Evolutionary conservation across 495 filamentous ascomycete species (phyloP).

Genomic region (Aspergillus wentii): DNA sequence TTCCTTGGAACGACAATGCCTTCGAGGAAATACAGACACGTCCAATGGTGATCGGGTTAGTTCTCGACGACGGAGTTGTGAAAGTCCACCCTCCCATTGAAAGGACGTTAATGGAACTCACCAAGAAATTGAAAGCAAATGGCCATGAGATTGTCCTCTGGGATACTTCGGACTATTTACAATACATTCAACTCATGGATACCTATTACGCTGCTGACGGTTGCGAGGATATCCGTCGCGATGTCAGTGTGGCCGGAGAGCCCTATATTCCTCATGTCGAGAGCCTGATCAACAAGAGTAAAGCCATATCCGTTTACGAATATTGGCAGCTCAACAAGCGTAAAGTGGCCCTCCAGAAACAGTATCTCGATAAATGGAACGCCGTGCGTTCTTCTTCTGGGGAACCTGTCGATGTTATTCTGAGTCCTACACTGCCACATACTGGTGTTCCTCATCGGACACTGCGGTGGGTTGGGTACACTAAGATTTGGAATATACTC

Average conservation of each 20-base stretch:
- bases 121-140: conserved; percentile 23
- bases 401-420: conserved; percentile 56
- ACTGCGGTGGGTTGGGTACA: conserved; percentile 54
- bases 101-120: conserved; percentile 34
- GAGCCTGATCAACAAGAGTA: conserved; percentile 37
- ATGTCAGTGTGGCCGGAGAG: conserved; percentile 43
- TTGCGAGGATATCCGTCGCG: conserved; percentile 48
- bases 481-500: conserved; percentile 64
- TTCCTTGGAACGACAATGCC: conserved; percentile 38
- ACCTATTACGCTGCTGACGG: conserved; percentile 51
- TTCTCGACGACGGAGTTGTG: conserved; percentile 47
- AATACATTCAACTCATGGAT: conserved; percentile 46
- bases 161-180: conserved; percentile 35
- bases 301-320: conserved; percentile 48
- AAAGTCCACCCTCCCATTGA: conserved; percentile 44
- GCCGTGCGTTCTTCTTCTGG: conserved; percentile 37
- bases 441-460: conserved; percentile 42
- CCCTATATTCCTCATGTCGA: conserved; percentile 51
- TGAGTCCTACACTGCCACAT: conserved; percentile 49
- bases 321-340: conserved; percentile 54
- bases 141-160: conserved; percentile 48
- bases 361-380: conserved; percentile 54
- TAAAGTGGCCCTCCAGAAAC: conserved; percentile 46
- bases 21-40: conserved; percentile 35
- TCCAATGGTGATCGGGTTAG: conserved; percentile 42